phyloP scores from a whole-genome alignment of 441 rosid genomes.

The Sinapis alba region DNA sequence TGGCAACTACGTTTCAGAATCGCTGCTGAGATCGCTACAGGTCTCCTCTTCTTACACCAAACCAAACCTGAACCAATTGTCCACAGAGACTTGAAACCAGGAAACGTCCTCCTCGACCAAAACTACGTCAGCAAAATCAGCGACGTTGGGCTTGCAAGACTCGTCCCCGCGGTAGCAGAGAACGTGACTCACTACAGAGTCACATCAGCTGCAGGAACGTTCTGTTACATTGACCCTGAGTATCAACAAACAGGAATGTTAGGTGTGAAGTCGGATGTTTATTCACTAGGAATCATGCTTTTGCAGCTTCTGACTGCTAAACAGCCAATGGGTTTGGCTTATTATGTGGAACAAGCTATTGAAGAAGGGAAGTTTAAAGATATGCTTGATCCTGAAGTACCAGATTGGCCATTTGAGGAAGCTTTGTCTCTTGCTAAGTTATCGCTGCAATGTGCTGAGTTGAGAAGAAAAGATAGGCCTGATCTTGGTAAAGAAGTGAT shows the following conservation, averaged over 20 bases:
- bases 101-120: constrained; percentile 63
- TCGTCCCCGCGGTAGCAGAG: constrained; percentile 71
- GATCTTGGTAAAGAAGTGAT: constrained; percentile 64
- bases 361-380: constrained; percentile 49
- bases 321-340: constrained; percentile 69
- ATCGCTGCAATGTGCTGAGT: constrained; percentile 59
- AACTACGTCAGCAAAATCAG: constrained; percentile 69
- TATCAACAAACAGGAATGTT: constrained; percentile 79
- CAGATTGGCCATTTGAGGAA: constrained; percentile 73
- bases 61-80: constrained; percentile 76
- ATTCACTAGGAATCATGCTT: constrained; percentile 64
- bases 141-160: constrained; percentile 70
- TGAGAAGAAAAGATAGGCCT: constrained; percentile 71
- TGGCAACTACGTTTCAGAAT: constrained; percentile 73
- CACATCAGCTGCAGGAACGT: constrained; percentile 72
- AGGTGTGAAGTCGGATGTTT: constrained; percentile 72
- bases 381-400: constrained; percentile 57
- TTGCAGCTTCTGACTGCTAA: constrained; percentile 65
- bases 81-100: constrained; percentile 78
- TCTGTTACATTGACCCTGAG: constrained; percentile 77
- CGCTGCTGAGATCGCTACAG: constrained; percentile 69
- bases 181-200: constrained; percentile 55
- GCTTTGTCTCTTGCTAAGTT: constrained; percentile 54
- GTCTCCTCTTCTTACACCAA: constrained; percentile 66
- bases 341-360: constrained; percentile 45